Conservation (phyloP, 2,329 filamentous ascomycete genomes). For the Pyrenophora graminea region DNA sequence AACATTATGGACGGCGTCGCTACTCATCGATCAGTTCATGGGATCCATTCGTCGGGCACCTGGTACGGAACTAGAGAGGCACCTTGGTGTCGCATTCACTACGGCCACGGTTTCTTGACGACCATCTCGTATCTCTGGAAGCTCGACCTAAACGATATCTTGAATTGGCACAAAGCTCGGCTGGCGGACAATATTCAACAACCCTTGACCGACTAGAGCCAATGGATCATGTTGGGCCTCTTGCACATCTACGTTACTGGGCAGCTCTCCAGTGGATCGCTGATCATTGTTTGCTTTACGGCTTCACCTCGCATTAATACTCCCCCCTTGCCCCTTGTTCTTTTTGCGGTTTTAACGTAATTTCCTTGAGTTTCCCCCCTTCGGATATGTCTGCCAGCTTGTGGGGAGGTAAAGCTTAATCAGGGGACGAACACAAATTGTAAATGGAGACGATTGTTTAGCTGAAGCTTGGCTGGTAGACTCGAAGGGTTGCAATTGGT, state of each 20-base stretch:
- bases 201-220: constrained; percentile 20
- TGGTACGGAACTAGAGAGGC: constrained; percentile 40
- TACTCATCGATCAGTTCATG: constrained; percentile 41
- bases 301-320: constrained; percentile 40
- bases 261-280: constrained; percentile 32
- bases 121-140: constrained; percentile 34
- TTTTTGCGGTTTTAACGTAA: constrained; percentile 29
- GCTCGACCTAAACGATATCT: constrained; percentile 37
- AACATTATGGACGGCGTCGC: constrained; percentile 45
- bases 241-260: constrained; percentile 34
- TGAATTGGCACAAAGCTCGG: constrained; percentile 29
- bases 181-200: constrained; percentile 26
- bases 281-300: constrained; percentile 37
- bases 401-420: constrained; percentile 46
- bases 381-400: constrained; percentile 48
- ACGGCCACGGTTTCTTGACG: constrained; percentile 35
- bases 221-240: constrained; percentile 27
- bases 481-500: constrained; percentile 22
- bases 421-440: constrained; percentile 48
- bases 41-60: constrained; percentile 43
- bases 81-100: constrained; percentile 28
- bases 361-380: constrained; percentile 43
- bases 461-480: constrained; percentile 28
- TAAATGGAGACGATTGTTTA: constrained; percentile 23
- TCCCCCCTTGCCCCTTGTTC: constrained; percentile 37